phyloP scores from a whole-genome alignment of 164 flowering plant species.

The Echeveria elegans region DNA sequence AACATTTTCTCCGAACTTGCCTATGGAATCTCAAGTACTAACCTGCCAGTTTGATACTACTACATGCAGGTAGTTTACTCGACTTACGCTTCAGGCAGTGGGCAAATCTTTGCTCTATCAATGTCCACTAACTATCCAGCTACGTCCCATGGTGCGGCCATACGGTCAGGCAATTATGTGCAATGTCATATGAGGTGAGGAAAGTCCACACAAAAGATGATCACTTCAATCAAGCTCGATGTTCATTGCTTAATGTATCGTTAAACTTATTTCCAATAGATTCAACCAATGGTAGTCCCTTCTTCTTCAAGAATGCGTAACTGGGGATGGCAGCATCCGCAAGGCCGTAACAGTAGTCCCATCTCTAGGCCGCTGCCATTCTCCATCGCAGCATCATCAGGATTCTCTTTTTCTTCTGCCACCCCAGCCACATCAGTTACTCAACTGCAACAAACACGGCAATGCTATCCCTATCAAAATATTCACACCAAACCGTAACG shows the following conservation, averaged over 20 bases:
- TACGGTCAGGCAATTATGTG: not conserved
- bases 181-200: constrained; percentile 5
- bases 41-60: not conserved
- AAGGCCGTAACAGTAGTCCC: not conserved
- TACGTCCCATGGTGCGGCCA: not conserved
- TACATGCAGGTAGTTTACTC: not conserved
- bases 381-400: constrained; percentile 10
- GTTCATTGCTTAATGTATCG: not conserved
- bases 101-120: not conserved
- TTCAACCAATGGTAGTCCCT: not conserved
- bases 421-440: not conserved
- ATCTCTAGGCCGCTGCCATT: not conserved
- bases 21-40: too few relatives aligned
- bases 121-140: not conserved
- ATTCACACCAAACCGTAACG: not conserved
- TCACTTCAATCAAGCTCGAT: not conserved
- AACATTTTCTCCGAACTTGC: not conserved
- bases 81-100: not conserved
- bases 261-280: not conserved
- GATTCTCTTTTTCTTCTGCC: constrained; percentile 4
- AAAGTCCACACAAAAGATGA: not conserved
- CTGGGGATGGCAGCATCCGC: constrained; percentile 4
- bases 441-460: not conserved
- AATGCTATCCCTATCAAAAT: not conserved
- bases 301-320: constrained; percentile 1